Evolutionary conservation across 345 rosid genomes (phyloP).

Genomic region (Rubroshorea leprosula): DNA sequence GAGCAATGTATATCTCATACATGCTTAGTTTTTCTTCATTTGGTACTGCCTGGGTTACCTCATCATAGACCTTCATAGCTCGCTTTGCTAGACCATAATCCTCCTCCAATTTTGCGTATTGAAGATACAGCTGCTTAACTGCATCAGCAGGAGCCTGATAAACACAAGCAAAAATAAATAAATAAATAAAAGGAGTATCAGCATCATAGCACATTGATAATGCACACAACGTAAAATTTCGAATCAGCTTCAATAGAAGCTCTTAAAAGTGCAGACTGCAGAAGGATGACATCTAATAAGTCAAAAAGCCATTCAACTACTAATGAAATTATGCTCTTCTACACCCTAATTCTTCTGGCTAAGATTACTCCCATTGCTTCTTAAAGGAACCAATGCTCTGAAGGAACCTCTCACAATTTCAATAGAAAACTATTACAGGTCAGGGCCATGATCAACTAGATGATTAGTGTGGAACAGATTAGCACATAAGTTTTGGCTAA

Average conservation of each 20-base stretch:
- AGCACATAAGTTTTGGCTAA: no score
- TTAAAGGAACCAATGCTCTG: not conserved
- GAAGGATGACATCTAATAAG: not conserved
- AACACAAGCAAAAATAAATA: no score
- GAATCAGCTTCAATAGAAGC: not conserved
- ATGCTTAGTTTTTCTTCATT: slow-evolving; percentile 72
- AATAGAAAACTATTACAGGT: not conserved
- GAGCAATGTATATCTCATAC: slow-evolving; percentile 91
- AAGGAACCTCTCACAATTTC: not conserved
- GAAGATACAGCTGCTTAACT: slow-evolving; percentile 84
- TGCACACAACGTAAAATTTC: no score
- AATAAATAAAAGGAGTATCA: slow-evolving; percentile 18
- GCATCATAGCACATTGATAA: not conserved
- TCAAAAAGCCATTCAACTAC: not conserved
- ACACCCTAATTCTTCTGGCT: no score
- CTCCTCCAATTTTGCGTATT: slow-evolving; percentile 94
- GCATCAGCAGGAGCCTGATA: slow-evolving; percentile 86
- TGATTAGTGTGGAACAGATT: not conserved
- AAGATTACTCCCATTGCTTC: no score
- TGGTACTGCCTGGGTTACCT: slow-evolving; percentile 88
- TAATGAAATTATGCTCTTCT: not conserved
- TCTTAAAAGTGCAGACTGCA: not conserved
- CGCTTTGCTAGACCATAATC: slow-evolving; percentile 93
- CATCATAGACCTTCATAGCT: slow-evolving; percentile 94
- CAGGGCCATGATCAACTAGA: not conserved